Evolutionary conservation across 345 rosid species (phyloP).

Genomic region (Tarenaya hassleriana): DNA sequence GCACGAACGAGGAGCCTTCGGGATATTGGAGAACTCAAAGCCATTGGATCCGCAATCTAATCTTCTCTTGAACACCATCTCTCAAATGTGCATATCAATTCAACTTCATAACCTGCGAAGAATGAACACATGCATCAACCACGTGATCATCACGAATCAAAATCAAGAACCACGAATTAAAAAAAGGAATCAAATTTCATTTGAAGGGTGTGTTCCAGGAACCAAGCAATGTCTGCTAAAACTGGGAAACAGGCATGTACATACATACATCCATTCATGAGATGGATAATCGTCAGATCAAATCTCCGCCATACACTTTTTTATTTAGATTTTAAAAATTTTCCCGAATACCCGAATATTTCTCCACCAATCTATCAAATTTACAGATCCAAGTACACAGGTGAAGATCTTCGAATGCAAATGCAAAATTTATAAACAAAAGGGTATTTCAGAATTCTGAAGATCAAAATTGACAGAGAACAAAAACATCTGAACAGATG

Average conservation of each 20-base stretch:
- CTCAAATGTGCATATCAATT: conserved; percentile 40
- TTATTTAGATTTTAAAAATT: too few species aligned
- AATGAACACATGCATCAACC: conserved; percentile 26
- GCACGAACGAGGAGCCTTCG: conserved; percentile 79
- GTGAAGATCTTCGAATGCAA: too few species aligned
- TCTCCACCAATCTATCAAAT: conserved; percentile 2
- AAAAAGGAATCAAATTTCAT: too few species aligned
- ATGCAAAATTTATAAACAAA: too few species aligned
- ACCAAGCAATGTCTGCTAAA: background rate
- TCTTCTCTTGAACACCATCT: conserved; percentile 79
- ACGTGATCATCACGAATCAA: conserved; percentile 5
- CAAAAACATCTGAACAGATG: too few species aligned
- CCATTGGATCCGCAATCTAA: conserved; percentile 45
- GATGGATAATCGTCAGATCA: too few species aligned
- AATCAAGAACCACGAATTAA: conserved; percentile 15
- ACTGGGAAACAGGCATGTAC: background rate
- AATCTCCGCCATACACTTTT: too few species aligned
- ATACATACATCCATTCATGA: too few species aligned
- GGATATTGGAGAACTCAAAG: conserved; percentile 52
- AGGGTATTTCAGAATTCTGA: too few species aligned
- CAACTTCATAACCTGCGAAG: background rate
- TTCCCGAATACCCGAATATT: background rate
- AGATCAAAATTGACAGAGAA: too few species aligned
- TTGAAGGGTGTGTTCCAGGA: too few species aligned
- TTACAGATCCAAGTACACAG: too few species aligned